These are phyloP conservation scores for Arachis stenosperma DNA, from an alignment of 306 rosid species.

Conservation along the genomic window DNA sequence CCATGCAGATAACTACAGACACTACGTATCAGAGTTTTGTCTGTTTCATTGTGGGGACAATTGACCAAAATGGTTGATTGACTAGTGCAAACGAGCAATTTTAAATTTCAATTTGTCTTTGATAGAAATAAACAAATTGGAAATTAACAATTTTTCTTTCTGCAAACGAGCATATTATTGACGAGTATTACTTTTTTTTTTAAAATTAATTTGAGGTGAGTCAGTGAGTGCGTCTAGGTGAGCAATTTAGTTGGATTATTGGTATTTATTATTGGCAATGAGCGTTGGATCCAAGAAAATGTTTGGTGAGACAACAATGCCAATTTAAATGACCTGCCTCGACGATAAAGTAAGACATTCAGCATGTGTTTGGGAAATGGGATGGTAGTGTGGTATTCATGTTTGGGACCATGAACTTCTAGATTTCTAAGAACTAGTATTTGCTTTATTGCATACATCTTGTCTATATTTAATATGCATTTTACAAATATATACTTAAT, in stretches of 20 bases:
- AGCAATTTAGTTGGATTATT: conserved; percentile 35
- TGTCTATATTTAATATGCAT: too few relatives aligned
- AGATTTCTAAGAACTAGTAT: not conserved
- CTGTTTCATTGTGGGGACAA: conserved; percentile 36
- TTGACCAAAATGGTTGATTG: conserved; percentile 46
- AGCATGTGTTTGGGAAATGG: conserved; percentile 46
- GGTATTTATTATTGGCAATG: conserved; percentile 34
- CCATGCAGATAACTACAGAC: conserved; percentile 10
- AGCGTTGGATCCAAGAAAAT: conserved; percentile 55
- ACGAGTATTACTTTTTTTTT: not conserved
- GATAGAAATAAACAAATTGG: conserved; percentile 24
- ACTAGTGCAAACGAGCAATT: conserved; percentile 27
- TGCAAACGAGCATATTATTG: too few relatives aligned
- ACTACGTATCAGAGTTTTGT: conserved; percentile 36
- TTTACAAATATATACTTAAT: too few relatives aligned
- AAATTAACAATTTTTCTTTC: too few relatives aligned
- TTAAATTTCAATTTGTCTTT: conserved; percentile 35
- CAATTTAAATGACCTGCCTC: conserved; percentile 39
- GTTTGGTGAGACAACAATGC: conserved; percentile 45
- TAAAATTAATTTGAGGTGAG: conserved; percentile 31
- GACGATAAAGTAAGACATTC: conserved; percentile 48
- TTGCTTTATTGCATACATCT: too few relatives aligned
- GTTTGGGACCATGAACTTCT: conserved; percentile 48
- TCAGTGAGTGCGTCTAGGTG: conserved; percentile 38
- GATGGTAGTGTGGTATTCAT: conserved; percentile 34